Conservation (phyloP, 2,329 filamentous ascomycete species). For the Allantophomopsis lycopodina region DNA sequence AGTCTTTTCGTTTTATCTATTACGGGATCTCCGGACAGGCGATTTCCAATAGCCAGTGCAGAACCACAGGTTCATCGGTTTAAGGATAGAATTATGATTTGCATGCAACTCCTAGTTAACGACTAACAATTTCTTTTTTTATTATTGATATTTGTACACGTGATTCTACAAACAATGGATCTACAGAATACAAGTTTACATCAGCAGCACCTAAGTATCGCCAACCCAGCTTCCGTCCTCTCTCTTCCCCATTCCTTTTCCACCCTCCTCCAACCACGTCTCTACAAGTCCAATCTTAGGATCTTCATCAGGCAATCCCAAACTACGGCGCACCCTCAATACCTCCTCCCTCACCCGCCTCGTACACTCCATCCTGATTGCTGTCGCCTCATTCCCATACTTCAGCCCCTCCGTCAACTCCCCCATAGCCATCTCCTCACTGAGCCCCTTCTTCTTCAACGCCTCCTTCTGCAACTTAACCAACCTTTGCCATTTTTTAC, state of each 20-base stretch:
- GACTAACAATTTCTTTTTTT: too few species aligned
- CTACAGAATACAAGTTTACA: too few species aligned
- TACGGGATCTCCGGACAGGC: too few species aligned
- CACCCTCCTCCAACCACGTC: slow-evolving; percentile 53
- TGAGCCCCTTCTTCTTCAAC: slow-evolving; percentile 17
- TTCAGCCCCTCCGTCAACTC: slow-evolving; percentile 52
- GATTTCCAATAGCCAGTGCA: too few species aligned
- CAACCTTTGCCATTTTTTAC: slow-evolving; percentile 60
- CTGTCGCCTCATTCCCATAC: slow-evolving; percentile 60
- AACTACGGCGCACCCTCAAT: slow-evolving; percentile 55
- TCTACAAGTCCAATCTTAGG: slow-evolving; percentile 63
- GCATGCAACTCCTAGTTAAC: too few species aligned
- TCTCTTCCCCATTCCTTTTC: slow-evolving; percentile 38
- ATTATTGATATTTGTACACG: too few species aligned
- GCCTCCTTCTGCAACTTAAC: slow-evolving; percentile 33
- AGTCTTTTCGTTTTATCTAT: too few species aligned
- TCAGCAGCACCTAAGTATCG: slow-evolving; percentile 20
- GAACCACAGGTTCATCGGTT: too few species aligned
- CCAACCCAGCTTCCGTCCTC: slow-evolving; percentile 46
- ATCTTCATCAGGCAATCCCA: slow-evolving; percentile 66
- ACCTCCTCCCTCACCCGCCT: slow-evolving; percentile 67
- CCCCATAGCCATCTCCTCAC: slow-evolving; percentile 30
- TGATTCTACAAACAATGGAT: too few species aligned
- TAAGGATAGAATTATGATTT: too few species aligned
- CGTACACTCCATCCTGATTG: slow-evolving; percentile 69